Evolutionary conservation across 306 rosid genomes (phyloP).

Genomic region (Inga oerstediana): DNA sequence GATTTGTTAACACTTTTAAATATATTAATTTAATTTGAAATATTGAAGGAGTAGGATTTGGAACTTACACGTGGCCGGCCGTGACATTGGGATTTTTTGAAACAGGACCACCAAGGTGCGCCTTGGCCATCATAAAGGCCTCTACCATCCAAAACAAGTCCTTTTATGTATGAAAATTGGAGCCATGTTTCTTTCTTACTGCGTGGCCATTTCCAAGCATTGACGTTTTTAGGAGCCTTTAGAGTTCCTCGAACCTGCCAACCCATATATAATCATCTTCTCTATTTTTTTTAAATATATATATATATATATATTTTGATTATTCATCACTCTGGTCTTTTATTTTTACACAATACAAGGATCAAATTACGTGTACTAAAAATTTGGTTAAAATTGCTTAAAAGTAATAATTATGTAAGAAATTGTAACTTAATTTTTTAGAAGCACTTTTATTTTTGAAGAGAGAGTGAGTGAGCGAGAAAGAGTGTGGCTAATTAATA

Average conservation of each 20-base stretch:
- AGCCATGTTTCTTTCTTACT: constrained; percentile 31
- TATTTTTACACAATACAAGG: too few relatives aligned
- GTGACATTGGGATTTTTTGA: background rate
- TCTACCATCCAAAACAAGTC: constrained; percentile 45
- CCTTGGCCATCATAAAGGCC: constrained; percentile 57
- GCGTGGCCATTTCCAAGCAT: constrained; percentile 35
- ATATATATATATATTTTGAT: too few relatives aligned
- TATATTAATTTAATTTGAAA: background rate
- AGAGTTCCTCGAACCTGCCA: constrained; percentile 45
- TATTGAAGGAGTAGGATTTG: background rate
- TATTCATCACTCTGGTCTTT: too few relatives aligned
- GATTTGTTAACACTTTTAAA: background rate
- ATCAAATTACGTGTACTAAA: too few relatives aligned
- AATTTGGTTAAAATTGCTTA: too few relatives aligned
- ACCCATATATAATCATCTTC: background rate
- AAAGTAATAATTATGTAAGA: too few relatives aligned
- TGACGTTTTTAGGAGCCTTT: constrained; percentile 27
- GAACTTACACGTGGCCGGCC: constrained; percentile 39
- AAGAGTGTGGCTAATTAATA: too few relatives aligned
- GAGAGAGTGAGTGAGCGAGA: too few relatives aligned
- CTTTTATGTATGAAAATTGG: background rate
- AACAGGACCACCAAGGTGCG: constrained; percentile 50
- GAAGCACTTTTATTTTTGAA: too few relatives aligned
- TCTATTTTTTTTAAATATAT: too few relatives aligned
- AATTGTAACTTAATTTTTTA: too few relatives aligned